Percentiles rank a stretch among this genome's conserved stretches.
phyloP scores from a whole-genome alignment of 495 filamentous ascomycete species.

The Penicillium tannophilum region DNA sequence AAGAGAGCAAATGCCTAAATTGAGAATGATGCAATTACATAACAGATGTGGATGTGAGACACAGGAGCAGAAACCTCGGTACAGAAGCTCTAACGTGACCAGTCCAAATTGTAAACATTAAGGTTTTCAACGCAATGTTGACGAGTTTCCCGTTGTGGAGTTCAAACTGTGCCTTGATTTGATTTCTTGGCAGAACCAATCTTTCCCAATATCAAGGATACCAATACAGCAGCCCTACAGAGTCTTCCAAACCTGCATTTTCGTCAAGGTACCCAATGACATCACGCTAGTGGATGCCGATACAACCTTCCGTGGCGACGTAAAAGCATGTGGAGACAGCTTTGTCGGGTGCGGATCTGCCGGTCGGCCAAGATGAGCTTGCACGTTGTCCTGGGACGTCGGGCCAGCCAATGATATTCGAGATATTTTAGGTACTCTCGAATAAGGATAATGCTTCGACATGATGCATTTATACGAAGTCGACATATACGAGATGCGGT shows the following conservation, averaged over 20 bases:
- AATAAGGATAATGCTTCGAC: not conserved
- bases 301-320: not conserved
- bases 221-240: not conserved
- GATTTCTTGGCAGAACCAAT: conserved; percentile 1
- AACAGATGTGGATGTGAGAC: too few relatives aligned
- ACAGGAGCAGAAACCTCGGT: too few relatives aligned
- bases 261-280: not conserved
- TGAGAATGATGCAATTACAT: too few relatives aligned
- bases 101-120: too few relatives aligned
- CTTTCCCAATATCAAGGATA: too few relatives aligned
- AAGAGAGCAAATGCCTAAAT: too few relatives aligned
- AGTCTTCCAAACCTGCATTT: not conserved
- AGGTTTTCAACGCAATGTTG: conserved; percentile 1
- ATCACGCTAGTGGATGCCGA: not conserved
- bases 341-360: conserved; percentile 12
- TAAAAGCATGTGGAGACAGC: conserved; percentile 1
- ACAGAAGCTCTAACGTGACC: too few relatives aligned
- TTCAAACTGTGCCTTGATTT: conserved; percentile 1
- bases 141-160: not conserved
- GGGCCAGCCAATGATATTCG: conserved; percentile 12
- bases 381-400: not conserved
- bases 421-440: not conserved
- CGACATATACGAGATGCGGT: not conserved
- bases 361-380: conserved; percentile 6
- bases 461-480: not conserved